Base-by-base conservation (phyloP, 768 basidiomycete species). In the Postia placenta region DNA sequence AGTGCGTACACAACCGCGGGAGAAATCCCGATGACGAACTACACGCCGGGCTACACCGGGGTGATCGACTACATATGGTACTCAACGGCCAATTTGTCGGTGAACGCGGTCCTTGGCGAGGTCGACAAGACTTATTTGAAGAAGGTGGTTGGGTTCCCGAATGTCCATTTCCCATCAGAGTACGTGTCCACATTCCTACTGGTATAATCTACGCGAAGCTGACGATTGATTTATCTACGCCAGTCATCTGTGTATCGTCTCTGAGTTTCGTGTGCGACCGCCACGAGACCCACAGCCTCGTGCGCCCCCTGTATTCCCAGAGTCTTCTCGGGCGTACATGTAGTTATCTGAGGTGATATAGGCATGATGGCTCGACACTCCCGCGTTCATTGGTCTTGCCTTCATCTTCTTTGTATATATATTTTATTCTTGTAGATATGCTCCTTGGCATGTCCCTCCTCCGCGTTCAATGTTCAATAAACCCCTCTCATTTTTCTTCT, bases 111-210 rank as follows among this genome's bases (percentile, higher is more conserved):
- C n/a, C 72, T 98, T 38, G 89, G 89, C 12, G 91, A 87, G 64
- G 83, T 97, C 50, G 93, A 97, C 63, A 75, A 74, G 58, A 63
- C 63, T 22, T 99, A 99, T 71, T 64, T 97, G 63, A 82, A 86
- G 55, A 91, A 91, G 70, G 81, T 81, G 15, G 95, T 97, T 39
- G 96, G 96, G 30, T 98, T 98, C 76, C 96, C 96, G 24, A 94
- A 97, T 66, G 80, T 84, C 1, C 92, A 97, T 64, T 96, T 93
- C 76, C 92, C 95, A 20, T 94, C 92, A 51, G 94, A 97, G 93
- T 97, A 67, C 63, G 92, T 84, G 14, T 40, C 51, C 48, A 55
- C 53, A 17, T 54, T 43, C 53, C 22, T 25, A 7, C 4, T 25
- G 20, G 36, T 33, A 11, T 37, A 11, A 30, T 30, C 20, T 19